Base-by-base conservation (phyloP, 768 basidiomycete species). In the Boletus barrowsii region DNA sequence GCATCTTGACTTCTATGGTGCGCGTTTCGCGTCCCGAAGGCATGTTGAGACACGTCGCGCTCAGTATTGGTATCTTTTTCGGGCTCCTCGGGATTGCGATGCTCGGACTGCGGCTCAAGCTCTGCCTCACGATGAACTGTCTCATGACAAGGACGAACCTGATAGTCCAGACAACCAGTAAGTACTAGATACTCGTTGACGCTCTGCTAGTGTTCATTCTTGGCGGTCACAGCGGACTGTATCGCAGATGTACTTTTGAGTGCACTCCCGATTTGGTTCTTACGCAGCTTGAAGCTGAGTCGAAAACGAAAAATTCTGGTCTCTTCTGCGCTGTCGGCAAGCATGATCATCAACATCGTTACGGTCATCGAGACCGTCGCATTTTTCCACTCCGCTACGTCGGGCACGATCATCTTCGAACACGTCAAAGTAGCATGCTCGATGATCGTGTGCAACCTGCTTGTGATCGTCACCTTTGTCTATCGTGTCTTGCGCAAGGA, bases 1-100 rank as follows among this genome's bases (percentile, higher is more conserved):
- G 68, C 18, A 58, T 69, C 17, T 47, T 70, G 39, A 26, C 47
- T 4, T 62, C 62, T 9, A 59, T 68, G 20, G 41, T 68, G 18
- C 64, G 64, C 24, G 51, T 69, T 3, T 57, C 53, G 20, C 53
- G 45, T 24, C 68, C 67, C 1, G 45, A 60, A 30, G 61, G 49
- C 6, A 46, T 14, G 5, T 53, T 37, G 18, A 61, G 40, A 53
- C 22, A 13, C 11, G 13, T 59, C 20, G 30, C 52, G 17, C 20
- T 56, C 36, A 44, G 40, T 10, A 40, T 56, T 36, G 66, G 62
- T 17, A 5, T 20, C 14, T 42, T 59, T 13, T 70, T 68, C 18
- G 56, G 47, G 5, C 40, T 62, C 11, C 51, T 60, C 47, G 58
- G 49, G 26, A 3, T 43, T 5, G 59, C 24, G 1, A 41, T 61